phyloP scores from a whole-genome alignment of 441 rosid genomes.

The Corymbia calophylla region DNA sequence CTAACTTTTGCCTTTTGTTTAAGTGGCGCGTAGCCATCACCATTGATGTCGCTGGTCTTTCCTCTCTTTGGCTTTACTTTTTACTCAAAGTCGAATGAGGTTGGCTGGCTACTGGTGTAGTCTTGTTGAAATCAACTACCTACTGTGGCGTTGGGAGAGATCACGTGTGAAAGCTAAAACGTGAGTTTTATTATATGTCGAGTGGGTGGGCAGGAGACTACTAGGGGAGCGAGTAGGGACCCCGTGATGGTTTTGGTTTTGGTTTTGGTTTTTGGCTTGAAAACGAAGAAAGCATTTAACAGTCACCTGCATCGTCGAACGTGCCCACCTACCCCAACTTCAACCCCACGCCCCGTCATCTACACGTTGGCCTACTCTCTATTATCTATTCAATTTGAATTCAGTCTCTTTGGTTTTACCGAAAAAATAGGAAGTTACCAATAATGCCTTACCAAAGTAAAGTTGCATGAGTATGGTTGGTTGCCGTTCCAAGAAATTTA shows the following conservation, averaged over 20 bases:
- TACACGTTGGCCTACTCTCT: neutral
- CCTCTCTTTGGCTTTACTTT: neutral
- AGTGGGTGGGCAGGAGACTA: neutral
- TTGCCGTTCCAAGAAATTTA: neutral
- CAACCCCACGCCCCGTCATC: neutral
- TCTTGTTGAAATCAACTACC: neutral
- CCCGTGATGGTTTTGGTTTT: neutral
- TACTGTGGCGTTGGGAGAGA: neutral
- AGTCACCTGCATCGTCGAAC: neutral
- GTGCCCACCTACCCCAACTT: neutral
- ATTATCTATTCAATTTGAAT: neutral
- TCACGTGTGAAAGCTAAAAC: neutral
- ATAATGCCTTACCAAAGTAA: neutral
- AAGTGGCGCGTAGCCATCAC: neutral
- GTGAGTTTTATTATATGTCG: neutral
- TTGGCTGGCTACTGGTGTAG: neutral
- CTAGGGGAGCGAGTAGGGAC: neutral
- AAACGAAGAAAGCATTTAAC: neutral
- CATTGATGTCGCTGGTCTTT: neutral
- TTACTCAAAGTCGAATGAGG: neutral
- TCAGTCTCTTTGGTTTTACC: neutral
- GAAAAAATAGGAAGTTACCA: too few species aligned
- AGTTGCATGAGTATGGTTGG: neutral
- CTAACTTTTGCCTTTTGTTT: neutral
- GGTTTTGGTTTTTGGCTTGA: neutral